Base-by-base conservation (phyloP, 208 protist genomes). In the Trypanosoma vivax region DNA sequence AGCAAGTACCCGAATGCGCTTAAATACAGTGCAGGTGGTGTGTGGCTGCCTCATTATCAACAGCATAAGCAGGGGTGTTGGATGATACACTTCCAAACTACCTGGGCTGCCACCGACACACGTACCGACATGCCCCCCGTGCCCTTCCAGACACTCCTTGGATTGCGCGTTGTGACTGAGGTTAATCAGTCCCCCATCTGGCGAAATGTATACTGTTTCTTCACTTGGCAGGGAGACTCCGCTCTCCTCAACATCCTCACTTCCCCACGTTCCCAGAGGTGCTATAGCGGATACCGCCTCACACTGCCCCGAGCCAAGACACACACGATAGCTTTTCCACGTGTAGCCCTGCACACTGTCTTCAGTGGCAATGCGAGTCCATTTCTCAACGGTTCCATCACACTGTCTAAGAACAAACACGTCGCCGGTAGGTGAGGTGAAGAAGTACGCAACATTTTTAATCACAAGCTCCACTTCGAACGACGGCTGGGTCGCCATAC, bases 401-500 rank as follows among this genome's bases (percentile, higher is more conserved):
- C 70, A 14, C 13, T 37, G 42, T 18, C 35, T 30, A 23, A 89
- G 55, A 1, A 61, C 39, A 49, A 89, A 56, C 9, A 79, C 62
- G 49, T 83, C 74, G n/a, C 70, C 76, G 28, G 66, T 69, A 6
- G 56, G 34, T 37, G 71, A 73, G 1, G 88, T 29, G 37, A 70
- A 63, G 64, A 91, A 88, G 21, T 58, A 56, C n/a, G 54, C 37
- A 10, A 87, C 77, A 3, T 70, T 60, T n/a, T 48, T 7, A 5
- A 92, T 34, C 14, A 50, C 52, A 35, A 72, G 50, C 63, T 92
- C 84, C 24, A 75, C 43, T 6, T n/a, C 13, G 42, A 88, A 86
- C 27, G 41, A 23, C 16, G 65, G 47, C 13, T 49, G 41, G 7
- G 35, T 19, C 19, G 45, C 24, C n/a, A 75, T 35, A 5, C 61